Evolutionary conservation across 2,329 filamentous ascomycete genomes (phyloP), one percentile per base, ranked within the genome.

Genomic region (Clarireedia monteithiana): DNA sequence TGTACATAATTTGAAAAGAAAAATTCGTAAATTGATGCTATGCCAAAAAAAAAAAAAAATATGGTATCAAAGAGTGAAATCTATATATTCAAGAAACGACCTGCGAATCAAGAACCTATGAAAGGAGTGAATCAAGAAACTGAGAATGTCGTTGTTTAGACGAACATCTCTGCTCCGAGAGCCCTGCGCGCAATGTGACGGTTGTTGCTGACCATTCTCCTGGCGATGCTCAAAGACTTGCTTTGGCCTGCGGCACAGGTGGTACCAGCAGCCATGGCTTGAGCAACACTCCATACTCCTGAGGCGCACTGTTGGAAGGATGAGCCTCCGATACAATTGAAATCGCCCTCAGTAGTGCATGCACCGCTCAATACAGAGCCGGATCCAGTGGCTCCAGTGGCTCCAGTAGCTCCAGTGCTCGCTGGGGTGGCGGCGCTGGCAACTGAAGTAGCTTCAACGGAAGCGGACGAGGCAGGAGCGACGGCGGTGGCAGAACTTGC

Each of bases 241-340:
- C 71, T 68, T 57, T 77, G 67, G 0, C 79, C 79, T 0, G 63
- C 52, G 1, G 64, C 64, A 66, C 80, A 83, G 0, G 56, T 62
- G 0, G 76, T 77, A 1, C 80, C 80, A 0, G 67, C 63, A 0
- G 80, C 74, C 12, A 82, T 62, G 0, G 59, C 44, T 58, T 74
- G 72, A 2, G 67, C 55, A 0, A 68, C 63, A 2, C 78, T 77
- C 80, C 80, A 83, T 0, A 61, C 39, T 7, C 80, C 79, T 2
- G 73, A 75, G 6, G 73, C 80, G 57, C 80, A 83, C 48, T 77
- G 78, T 67, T 82, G 79, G 74, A 74, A 83, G 0, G 73, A 72
- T 1, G 65, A 70, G 14, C 78, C 77, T 0, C 66, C 70, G 6
- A 81, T 69, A 60, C 80, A 83, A 71, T 81, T 81, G 75, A 76